Evolutionary conservation across 2,329 filamentous ascomycete genomes (phyloP).

Genomic region (Paradendryphiella salina): DNA sequence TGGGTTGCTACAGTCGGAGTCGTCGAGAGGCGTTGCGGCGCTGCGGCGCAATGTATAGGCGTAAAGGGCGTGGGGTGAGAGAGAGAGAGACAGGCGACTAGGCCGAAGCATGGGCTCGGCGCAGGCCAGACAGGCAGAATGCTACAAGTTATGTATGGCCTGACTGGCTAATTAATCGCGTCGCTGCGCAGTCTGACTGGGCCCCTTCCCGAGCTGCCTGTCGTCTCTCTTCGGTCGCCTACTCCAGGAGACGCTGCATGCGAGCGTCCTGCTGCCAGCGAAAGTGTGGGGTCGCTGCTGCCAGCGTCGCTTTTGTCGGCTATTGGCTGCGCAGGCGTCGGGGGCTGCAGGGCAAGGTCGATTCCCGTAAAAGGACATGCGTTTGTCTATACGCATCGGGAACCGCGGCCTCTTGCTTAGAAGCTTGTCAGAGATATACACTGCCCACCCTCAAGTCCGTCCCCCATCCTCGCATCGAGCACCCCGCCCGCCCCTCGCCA

Average conservation of each 20-base stretch:
- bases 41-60: conserved; percentile 20
- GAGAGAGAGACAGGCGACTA: conserved; percentile 14
- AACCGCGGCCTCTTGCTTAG: neutral
- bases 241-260: conserved; percentile 13
- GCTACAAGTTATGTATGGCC: conserved; percentile 15
- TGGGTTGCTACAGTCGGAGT: neutral
- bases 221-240: neutral
- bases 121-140: conserved; percentile 14
- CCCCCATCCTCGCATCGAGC: conserved; percentile 4
- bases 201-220: neutral
- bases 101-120: conserved; percentile 16
- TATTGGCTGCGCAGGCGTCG: conserved; percentile 17
- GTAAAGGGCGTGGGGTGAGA: conserved; percentile 10
- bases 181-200: conserved; percentile 3
- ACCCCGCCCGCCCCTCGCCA: neutral
- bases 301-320: conserved; percentile 3
- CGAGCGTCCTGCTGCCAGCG: conserved; percentile 1
- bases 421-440: no score
- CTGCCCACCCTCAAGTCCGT: neutral
- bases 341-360: conserved; percentile 17
- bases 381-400: conserved; percentile 8
- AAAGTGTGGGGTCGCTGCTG: conserved; percentile 16
- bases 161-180: conserved; percentile 1
- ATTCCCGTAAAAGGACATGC: conserved; percentile 6
- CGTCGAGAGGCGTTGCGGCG: conserved; percentile 21